phyloP scores from a whole-genome alignment of 352 stramenopile species.

The Globisporangium megalacanthum region DNA sequence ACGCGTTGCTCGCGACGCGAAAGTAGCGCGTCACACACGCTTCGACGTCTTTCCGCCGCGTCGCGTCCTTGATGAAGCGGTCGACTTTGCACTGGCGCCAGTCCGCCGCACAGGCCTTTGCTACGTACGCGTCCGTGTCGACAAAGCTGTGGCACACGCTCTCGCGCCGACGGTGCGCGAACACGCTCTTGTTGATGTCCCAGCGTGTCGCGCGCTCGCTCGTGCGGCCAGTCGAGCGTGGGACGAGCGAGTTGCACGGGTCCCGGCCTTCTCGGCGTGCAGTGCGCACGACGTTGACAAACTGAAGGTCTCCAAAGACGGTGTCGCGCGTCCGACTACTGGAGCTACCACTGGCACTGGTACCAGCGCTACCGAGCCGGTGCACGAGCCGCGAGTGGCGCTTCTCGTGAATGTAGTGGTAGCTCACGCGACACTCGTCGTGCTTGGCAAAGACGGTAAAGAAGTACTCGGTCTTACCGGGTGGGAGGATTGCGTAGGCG shows the following conservation, averaged over 20 bases:
- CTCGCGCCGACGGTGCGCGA: constrained; percentile 52
- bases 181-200: constrained; percentile 83
- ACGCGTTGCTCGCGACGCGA: constrained; percentile 49
- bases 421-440: constrained; percentile 20
- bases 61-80: constrained; percentile 62
- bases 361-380: background rate
- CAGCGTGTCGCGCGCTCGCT: constrained; percentile 33
- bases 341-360: no score
- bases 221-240: constrained; percentile 37
- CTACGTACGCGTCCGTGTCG: constrained; percentile 61
- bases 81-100: constrained; percentile 76
- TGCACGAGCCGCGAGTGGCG: constrained; percentile 21
- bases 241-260: constrained; percentile 66
- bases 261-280: constrained; percentile 49
- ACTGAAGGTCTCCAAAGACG: constrained; percentile 30
- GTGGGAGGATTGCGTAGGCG: constrained; percentile 52
- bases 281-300: constrained; percentile 50
- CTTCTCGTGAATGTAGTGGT: constrained; percentile 47
- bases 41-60: constrained; percentile 54
- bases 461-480: constrained; percentile 74
- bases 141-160: constrained; percentile 52
- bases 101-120: constrained; percentile 59
- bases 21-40: constrained; percentile 44
- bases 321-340: background rate
- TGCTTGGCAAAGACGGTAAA: constrained; percentile 40